phyloP scores from a whole-genome alignment of 305 asterid genomes.

The Stenogyne calaminthoides region DNA sequence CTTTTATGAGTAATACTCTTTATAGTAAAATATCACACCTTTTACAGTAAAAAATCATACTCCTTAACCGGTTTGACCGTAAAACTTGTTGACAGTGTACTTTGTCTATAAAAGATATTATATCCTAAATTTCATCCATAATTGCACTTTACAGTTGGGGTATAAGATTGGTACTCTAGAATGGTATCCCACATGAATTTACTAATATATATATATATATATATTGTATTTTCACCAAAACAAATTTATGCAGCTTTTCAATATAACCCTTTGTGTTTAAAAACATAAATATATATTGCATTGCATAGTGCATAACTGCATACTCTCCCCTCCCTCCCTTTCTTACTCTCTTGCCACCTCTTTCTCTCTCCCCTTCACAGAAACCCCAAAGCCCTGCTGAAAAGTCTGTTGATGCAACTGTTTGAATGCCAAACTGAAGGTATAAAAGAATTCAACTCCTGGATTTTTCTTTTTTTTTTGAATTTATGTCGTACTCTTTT shows the following conservation, averaged over 20 bases:
- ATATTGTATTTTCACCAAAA: not conserved
- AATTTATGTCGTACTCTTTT: constrained; percentile 21
- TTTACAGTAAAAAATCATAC: too few relatives aligned
- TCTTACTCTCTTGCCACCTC: not conserved
- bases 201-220: too few relatives aligned
- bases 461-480: constrained; percentile 25
- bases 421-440: too few relatives aligned
- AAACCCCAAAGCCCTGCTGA: constrained; percentile 37
- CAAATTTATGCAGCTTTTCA: constrained; percentile 15
- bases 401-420: constrained; percentile 39
- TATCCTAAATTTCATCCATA: too few relatives aligned
- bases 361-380: not conserved
- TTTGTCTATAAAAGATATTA: too few relatives aligned
- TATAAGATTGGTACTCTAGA: too few relatives aligned
- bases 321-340: not conserved
- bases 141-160: too few relatives aligned
- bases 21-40: too few relatives aligned
- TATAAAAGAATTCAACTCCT: constrained; percentile 30
- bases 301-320: constrained; percentile 31
- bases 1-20: too few relatives aligned
- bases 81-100: too few relatives aligned
- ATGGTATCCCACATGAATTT: not conserved
- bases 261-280: too few relatives aligned
- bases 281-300: constrained; percentile 3
- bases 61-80: too few relatives aligned